Percentiles rank a stretch among this genome's conserved stretches.
These are phyloP conservation scores for Aristolochia fimbriata DNA, from an alignment of 164 flowering plant genomes.

Conservation along the genomic window DNA sequence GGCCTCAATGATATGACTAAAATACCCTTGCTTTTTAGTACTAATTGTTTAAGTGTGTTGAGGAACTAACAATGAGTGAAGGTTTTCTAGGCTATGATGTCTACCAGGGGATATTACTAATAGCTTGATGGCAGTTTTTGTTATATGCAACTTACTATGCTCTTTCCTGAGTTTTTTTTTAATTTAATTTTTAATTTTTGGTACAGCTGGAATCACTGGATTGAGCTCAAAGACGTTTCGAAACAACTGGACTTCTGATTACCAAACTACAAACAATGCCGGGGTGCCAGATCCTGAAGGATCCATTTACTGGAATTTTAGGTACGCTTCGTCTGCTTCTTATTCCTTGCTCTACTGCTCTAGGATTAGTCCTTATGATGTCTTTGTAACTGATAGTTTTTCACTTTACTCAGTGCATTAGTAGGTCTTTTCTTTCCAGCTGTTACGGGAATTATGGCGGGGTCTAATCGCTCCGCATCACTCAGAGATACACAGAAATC, in stretches of 20 bases:
- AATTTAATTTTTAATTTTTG: conserved; percentile 5
- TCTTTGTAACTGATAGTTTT: conserved; percentile 11
- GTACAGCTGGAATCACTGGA: conserved; percentile 83
- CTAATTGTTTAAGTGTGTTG: no score
- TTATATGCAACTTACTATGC: background rate
- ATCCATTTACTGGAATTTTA: conserved; percentile 63
- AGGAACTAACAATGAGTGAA: no score
- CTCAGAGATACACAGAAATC: conserved; percentile 93
- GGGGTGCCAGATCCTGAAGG: conserved; percentile 91
- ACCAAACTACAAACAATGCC: conserved; percentile 72
- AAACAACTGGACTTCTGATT: conserved; percentile 81
- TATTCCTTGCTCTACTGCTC: background rate
- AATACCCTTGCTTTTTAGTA: no score
- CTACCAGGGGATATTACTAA: background rate
- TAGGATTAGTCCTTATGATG: background rate
- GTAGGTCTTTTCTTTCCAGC: conserved; percentile 99
- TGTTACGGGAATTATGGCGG: conserved; percentile 99
- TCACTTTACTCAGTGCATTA: conserved; percentile 53
- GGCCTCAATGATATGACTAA: no score
- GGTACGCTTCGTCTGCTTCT: conserved; percentile 28
- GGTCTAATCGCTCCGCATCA: conserved; percentile 98
- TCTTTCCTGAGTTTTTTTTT: background rate
- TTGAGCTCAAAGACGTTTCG: conserved; percentile 61
- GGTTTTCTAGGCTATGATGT: background rate
- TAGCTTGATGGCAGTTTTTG: background rate